Base-by-base conservation (phyloP, 371 early-diverging fungal species). In the Rhizopus delemar region DNA sequence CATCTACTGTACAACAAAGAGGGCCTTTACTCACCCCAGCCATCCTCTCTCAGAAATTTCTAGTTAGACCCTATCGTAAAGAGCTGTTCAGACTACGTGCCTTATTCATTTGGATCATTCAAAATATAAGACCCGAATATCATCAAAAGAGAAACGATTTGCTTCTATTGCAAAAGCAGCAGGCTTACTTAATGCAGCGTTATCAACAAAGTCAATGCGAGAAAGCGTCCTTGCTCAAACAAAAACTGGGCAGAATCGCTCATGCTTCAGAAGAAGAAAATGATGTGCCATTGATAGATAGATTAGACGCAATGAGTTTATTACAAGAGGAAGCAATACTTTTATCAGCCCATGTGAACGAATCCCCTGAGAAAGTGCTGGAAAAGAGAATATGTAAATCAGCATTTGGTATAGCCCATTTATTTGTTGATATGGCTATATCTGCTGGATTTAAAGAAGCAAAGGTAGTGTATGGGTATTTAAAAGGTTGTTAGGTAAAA, bases 371-470 rank as follows among this genome's bases (percentile, higher is more conserved):
- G 3, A 61, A 73, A 6, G 83, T 85, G 2, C 55, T 85, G 32
- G 61, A 71, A 3, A 62, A 53, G 31, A 61, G 86, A 13, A 63
- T 38, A 0, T 71, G 81, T 58, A 59, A 68, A 16, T 73, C 84
- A 1, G 72, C 83, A 3, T 69, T 81, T 29, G 86, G 82, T 1
- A 77, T 86, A 67, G 85, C 86, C 0, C 74, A 69, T 39, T 60
- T 86, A 15, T 85, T 86, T 68, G 70, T 71, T 43, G 82, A 75
- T 38, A 83, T 86, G 85, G 83, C 82, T 0, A 58, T 70, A 9
- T 79, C 80, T 8, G 83, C 84, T 5, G 84, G 83, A 0, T 71
- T 84, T 41, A 69, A 75, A 22, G 82, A 84, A 11, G 73, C 78
- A 0, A 71, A 71, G 4, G 79, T 86, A 0, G 67, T 86, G 15